Evolutionary conservation across 345 rosid genomes (phyloP).

Genomic region (Sonneratia caseolaris): DNA sequence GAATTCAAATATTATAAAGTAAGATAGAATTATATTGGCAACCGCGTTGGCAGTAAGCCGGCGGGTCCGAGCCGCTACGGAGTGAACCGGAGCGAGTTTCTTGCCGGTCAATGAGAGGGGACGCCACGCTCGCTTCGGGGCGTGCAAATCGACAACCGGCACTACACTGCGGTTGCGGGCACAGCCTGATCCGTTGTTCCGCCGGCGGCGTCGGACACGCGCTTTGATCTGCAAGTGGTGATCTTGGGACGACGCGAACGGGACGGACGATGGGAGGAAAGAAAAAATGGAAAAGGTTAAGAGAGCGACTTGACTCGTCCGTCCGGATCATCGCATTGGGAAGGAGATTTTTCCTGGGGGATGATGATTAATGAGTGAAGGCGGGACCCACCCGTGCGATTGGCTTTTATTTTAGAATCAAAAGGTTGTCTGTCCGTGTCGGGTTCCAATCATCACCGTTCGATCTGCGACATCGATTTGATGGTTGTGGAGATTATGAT

Average conservation of each 20-base stretch:
- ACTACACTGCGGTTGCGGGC: too few relatives aligned
- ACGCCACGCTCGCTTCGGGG: not conserved
- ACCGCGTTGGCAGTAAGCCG: not conserved
- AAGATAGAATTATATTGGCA: not conserved
- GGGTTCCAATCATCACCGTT: conserved; percentile 11
- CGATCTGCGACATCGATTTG: not conserved
- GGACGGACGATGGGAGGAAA: too few relatives aligned
- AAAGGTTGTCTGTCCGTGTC: not conserved
- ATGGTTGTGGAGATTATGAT: not conserved
- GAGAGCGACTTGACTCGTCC: not conserved
- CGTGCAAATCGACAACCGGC: not conserved
- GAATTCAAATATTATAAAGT: not conserved
- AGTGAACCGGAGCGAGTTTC: not conserved
- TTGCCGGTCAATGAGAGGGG: not conserved
- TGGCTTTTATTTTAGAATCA: not conserved
- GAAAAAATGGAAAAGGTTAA: not conserved
- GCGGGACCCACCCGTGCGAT: not conserved
- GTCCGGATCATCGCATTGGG: not conserved
- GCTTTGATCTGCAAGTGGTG: not conserved
- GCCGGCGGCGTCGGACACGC: not conserved
- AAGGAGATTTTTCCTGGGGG: conserved; percentile 3
- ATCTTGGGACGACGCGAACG: not conserved
- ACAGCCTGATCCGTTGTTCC: too few relatives aligned
- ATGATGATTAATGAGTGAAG: not conserved
- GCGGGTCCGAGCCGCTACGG: not conserved